Conservation (phyloP, 2,329 filamentous ascomycete species). For the Hypoxylon sp. region DNA sequence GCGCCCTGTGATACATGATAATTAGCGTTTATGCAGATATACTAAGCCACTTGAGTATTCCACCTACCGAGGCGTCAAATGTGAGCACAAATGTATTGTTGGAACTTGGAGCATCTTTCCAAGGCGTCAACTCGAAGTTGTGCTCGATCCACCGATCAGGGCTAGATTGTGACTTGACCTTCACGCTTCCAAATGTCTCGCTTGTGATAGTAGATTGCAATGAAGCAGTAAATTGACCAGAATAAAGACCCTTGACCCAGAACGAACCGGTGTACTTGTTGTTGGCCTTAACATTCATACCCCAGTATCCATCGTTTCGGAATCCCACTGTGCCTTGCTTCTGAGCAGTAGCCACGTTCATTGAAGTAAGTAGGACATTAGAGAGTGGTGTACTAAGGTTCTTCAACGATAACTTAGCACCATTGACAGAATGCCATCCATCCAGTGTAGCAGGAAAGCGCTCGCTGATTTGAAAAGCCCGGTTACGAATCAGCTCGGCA, state of each 20-base stretch:
- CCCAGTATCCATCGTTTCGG: conserved; percentile 69
- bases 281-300: conserved; percentile 64
- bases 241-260: conserved; percentile 65
- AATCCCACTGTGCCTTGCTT: conserved; percentile 60
- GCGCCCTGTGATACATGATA: conserved; percentile 49
- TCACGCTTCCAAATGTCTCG: conserved; percentile 61
- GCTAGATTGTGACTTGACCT: conserved; percentile 60
- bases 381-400: conserved; percentile 64
- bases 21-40: not conserved
- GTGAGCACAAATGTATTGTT: conserved; percentile 70
- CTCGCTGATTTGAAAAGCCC: conserved; percentile 73
- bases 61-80: conserved; percentile 59
- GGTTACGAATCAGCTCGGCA: conserved; percentile 77
- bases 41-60: not conserved
- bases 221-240: conserved; percentile 62
- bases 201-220: conserved; percentile 61
- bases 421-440: conserved; percentile 61
- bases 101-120: conserved; percentile 62
- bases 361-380: conserved; percentile 63
- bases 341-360: conserved; percentile 59
- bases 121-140: conserved; percentile 59
- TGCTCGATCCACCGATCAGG: conserved; percentile 65
- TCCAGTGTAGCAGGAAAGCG: conserved; percentile 59
- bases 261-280: conserved; percentile 64
- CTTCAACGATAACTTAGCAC: conserved; percentile 61